Conservation (phyloP, 495 filamentous ascomycete genomes). For the Tuber magnatum region DNA sequence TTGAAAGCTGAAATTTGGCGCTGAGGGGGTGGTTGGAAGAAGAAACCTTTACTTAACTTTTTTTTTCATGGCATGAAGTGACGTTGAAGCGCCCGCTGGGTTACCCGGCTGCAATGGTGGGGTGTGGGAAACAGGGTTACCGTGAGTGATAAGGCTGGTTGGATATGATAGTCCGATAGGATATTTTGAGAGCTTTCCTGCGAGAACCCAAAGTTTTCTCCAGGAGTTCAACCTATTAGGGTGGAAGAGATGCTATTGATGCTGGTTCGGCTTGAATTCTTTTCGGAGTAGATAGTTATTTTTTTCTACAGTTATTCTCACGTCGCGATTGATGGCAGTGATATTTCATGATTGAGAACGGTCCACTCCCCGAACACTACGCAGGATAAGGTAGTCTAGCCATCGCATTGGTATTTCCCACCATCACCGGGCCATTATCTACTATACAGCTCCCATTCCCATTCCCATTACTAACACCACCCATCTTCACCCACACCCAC, state of each 20-base stretch:
- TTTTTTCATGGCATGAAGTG: constrained; percentile 12
- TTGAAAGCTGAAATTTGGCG: constrained; percentile 3
- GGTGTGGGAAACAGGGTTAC: not conserved
- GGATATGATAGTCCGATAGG: not conserved
- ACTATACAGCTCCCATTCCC: not conserved
- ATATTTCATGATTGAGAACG: not conserved
- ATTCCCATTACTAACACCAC: not conserved
- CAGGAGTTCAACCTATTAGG: no score
- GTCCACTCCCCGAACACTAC: not conserved
- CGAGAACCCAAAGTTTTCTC: not conserved
- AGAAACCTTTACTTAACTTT: constrained; percentile 22
- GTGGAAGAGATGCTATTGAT: not conserved
- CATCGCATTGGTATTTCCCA: not conserved
- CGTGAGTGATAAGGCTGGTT: not conserved
- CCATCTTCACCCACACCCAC: not conserved
- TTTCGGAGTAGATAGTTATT: no score
- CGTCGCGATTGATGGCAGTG: not conserved
- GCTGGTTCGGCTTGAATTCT: not conserved
- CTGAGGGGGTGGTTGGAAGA: constrained; percentile 15
- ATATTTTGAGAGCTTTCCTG: not conserved
- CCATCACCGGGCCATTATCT: not conserved
- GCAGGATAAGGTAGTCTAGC: not conserved
- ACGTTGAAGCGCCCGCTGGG: not conserved
- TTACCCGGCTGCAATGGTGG: constrained; percentile 17
- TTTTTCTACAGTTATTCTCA: not conserved